phyloP scores from a whole-genome alignment of 345 rosid species.

The Eucalyptus virginea region DNA sequence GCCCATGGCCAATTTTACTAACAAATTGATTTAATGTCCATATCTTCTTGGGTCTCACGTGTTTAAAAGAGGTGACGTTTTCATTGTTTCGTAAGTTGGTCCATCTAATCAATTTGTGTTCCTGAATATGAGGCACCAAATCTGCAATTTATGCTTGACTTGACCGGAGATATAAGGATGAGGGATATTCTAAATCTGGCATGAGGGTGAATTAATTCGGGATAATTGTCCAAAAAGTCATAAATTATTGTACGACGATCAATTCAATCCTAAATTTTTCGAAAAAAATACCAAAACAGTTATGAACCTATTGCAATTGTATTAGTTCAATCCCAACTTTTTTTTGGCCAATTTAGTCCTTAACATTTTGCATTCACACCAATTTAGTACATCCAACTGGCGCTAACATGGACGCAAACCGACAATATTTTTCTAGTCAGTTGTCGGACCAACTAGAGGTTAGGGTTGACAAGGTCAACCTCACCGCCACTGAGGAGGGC shows the following conservation, averaged over 20 bases:
- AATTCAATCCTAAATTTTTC: no score
- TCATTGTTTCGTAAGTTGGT: background rate
- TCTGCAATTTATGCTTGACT: background rate
- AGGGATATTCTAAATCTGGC: background rate
- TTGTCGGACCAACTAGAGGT: rapidly evolving
- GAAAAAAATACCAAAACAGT: rapidly evolving
- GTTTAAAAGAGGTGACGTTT: background rate
- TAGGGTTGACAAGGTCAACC: no score
- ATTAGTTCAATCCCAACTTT: rapidly evolving
- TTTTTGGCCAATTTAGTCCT: no score
- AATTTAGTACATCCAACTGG: no score
- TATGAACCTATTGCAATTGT: rapidly evolving
- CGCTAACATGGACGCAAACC: rapidly evolving
- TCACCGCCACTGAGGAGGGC: rapidly evolving
- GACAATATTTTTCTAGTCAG: no score
- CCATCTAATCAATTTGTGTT: background rate
- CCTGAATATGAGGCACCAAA: background rate
- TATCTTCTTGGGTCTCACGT: background rate
- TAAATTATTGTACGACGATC: rapidly evolving
- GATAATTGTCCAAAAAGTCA: no score
- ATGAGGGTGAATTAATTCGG: rapidly evolving
- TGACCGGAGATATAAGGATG: background rate
- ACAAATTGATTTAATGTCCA: background rate
- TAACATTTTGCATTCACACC: no score
- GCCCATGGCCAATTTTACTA: background rate